These are phyloP conservation scores for Erigeron canadensis DNA, from an alignment of 129 eudicot genomes.

Conservation along the genomic window DNA sequence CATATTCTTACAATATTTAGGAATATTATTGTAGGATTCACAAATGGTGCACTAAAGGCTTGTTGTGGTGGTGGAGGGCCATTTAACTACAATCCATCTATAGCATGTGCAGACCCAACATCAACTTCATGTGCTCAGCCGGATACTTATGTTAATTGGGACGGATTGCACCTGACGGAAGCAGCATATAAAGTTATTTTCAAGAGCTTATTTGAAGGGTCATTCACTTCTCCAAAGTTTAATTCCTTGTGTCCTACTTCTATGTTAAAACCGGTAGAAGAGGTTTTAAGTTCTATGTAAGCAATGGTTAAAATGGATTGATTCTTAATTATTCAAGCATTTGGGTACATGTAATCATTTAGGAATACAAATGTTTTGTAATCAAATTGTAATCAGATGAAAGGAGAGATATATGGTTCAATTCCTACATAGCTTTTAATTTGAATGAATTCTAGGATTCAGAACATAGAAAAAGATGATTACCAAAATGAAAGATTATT, in stretches of 20 bases:
- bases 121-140: constrained; percentile 53
- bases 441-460: too few species aligned
- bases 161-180: constrained; percentile 68
- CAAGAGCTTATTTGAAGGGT: constrained; percentile 41
- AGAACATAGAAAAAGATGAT: too few species aligned
- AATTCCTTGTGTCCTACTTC: constrained; percentile 27
- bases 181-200: constrained; percentile 44
- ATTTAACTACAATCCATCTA: constrained; percentile 35
- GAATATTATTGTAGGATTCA: constrained; percentile 42
- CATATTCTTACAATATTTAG: background rate
- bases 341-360: constrained; percentile 3
- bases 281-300: constrained; percentile 13
- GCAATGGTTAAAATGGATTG: background rate
- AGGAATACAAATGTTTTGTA: too few species aligned
- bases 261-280: constrained; percentile 14
- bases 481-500: too few species aligned
- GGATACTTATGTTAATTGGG: constrained; percentile 49
- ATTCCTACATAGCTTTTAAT: too few species aligned
- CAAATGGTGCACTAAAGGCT: constrained; percentile 40
- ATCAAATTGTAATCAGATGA: too few species aligned
- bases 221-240: constrained; percentile 32
- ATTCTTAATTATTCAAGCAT: background rate
- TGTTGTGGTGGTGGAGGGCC: constrained; percentile 69
- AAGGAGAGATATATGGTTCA: too few species aligned
- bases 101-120: constrained; percentile 33